These are phyloP conservation scores for Cantharellus anzutake DNA, from an alignment of 768 basidiomycete genomes.

Conservation along the genomic window DNA sequence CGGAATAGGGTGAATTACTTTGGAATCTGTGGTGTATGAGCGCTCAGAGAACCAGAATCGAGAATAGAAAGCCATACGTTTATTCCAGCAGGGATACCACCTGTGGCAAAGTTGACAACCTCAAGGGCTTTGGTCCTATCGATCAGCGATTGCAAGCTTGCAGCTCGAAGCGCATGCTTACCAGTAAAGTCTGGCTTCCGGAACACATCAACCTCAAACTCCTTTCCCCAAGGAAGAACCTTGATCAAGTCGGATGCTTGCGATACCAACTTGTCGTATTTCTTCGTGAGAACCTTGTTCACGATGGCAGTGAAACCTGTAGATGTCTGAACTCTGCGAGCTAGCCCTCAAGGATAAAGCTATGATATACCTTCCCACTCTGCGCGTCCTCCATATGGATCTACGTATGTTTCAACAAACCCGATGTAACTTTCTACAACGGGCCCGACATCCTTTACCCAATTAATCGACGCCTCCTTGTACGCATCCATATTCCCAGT, in stretches of 20 bases:
- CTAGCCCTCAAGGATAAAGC: not conserved
- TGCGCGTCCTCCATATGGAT: slow-evolving; percentile 78
- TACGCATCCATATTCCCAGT: slow-evolving; percentile 67
- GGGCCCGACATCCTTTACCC: slow-evolving; percentile 78
- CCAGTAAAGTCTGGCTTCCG: slow-evolving; percentile 59
- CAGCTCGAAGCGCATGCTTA: not conserved
- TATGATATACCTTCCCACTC: slow-evolving; percentile 64
- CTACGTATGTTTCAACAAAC: slow-evolving; percentile 71
- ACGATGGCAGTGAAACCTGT: slow-evolving; percentile 76
- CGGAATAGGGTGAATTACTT: no score
- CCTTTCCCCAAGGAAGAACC: slow-evolving; percentile 62
- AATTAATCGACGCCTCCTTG: slow-evolving; percentile 53
- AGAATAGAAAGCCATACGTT: slow-evolving; percentile 29
- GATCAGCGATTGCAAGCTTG: no score
- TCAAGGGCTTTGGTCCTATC: slow-evolving; percentile 41
- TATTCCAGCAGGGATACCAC: slow-evolving; percentile 73
- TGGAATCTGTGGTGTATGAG: slow-evolving; percentile 32
- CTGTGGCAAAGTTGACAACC: slow-evolving; percentile 65
- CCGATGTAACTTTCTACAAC: slow-evolving; percentile 81
- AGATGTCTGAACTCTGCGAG: not conserved
- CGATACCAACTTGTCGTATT: slow-evolving; percentile 60
- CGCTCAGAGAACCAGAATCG: slow-evolving; percentile 1
- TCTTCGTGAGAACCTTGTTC: slow-evolving; percentile 63
- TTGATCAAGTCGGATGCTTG: slow-evolving; percentile 64
- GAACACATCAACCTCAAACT: slow-evolving; percentile 37